Evolutionary conservation across 768 basidiomycete species (phyloP).

Genomic region (Dacryopinax spathularia): DNA sequence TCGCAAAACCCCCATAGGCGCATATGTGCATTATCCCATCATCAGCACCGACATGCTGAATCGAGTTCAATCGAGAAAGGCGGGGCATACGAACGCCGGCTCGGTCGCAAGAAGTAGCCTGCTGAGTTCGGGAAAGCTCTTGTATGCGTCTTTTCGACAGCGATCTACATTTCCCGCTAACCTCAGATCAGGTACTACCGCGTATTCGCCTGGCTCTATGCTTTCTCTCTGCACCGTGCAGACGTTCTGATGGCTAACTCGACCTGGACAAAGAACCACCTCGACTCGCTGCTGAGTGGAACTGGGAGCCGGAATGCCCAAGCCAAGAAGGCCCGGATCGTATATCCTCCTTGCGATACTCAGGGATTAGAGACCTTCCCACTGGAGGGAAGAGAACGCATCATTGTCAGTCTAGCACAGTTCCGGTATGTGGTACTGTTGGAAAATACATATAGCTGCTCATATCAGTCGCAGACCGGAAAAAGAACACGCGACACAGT

Average conservation of each 20-base stretch:
- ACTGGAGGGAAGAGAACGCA: conserved; percentile 39
- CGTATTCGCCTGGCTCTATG: conserved; percentile 72
- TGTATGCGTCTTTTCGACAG: conserved; percentile 30
- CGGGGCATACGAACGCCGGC: conserved; percentile 49
- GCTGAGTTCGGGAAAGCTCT: conserved; percentile 46
- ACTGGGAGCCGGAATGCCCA: conserved; percentile 8
- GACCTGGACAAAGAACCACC: conserved; percentile 80
- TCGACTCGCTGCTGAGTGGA: conserved; percentile 49
- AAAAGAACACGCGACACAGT: conserved; percentile 77
- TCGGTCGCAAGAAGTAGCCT: conserved; percentile 40
- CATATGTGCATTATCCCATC: conserved; percentile 93
- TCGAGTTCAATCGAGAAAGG: conserved; percentile 48
- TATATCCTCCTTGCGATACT: conserved; percentile 90
- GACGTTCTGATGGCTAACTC: conserved; percentile 74
- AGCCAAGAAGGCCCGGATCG: conserved; percentile 27
- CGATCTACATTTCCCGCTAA: background rate
- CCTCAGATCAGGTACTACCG: conserved; percentile 59
- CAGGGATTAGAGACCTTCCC: conserved; percentile 46
- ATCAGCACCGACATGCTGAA: conserved; percentile 89
- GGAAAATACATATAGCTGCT: background rate
- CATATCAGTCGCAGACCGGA: conserved; percentile 51
- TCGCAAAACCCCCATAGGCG: conserved; percentile 49
- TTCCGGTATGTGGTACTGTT: conserved; percentile 50
- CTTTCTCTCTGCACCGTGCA: conserved; percentile 54
- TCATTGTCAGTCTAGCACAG: conserved; percentile 80